Evolutionary conservation across 306 rosid genomes (phyloP), one percentile per base, ranked within the genome.

Genomic region (Rubus idaeus): DNA sequence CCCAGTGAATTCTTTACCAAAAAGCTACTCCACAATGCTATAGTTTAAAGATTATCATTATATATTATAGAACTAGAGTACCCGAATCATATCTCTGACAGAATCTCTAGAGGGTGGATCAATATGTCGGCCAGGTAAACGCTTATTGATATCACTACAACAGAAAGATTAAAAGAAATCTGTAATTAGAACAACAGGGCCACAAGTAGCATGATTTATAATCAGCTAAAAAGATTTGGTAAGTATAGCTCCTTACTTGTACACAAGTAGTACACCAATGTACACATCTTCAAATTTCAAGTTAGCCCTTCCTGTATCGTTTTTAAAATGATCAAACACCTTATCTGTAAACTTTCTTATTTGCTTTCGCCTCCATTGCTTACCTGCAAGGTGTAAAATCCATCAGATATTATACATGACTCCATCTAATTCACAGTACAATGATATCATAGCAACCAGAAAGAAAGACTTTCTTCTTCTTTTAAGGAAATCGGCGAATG

Each of bases 91-190:
- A 63, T 78, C 80, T 76, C 46, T 86, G 80, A 92, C 86, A 47
- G 14, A 56, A 0, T 79, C 94, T 82, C 86, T 91, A 51, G 92
- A 44, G 8, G 98, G 99, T 35, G 98, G 98, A 80, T 95, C 92
- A 41, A 77, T 83, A 86, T 92, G 98, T 4, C 89, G 92, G 51
- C 95, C 96, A 39, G 98, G 97, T 65, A 92, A 79, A 41, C 10
- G 75, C 88, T 92, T 95, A 78, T 95, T 95, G 81, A 92, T 83
- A 68, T 92, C 99, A 84, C 99, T 95, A 74, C 70, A 64, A 37
- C 56, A 76, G 5, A 3, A 16, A 44, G 5, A 46, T 39, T 49
- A 16, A 73, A 52, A 80, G 12, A 7, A 53, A 20, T 23, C 18
- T 3, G 2, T 10, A n/a, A 12, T 50, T 20, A 75, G 20, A 64